phyloP scores from a whole-genome alignment of 208 protist genomes.

The Sergeia podlipaevii region DNA sequence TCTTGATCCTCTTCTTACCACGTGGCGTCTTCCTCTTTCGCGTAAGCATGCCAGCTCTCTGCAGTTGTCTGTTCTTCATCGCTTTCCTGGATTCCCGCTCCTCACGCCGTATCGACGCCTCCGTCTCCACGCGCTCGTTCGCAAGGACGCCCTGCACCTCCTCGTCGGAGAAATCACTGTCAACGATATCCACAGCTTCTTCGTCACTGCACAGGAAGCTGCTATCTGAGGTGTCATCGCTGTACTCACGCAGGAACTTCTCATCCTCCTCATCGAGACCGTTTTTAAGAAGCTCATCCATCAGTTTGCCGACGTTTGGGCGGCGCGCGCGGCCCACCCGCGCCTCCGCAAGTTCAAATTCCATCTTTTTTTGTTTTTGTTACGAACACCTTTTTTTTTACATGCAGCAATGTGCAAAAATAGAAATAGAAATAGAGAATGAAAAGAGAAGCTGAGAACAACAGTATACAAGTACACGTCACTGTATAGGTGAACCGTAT shows the following conservation, averaged over 20 bases:
- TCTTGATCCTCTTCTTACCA: constrained; percentile 1
- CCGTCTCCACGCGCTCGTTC: constrained; percentile 33
- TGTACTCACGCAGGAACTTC: constrained; percentile 33
- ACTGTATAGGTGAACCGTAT: no score
- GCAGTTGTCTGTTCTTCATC: constrained; percentile 17
- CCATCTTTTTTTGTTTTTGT: neutral
- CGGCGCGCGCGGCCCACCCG: constrained; percentile 30
- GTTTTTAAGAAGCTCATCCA: constrained; percentile 59
- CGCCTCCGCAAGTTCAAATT: constrained; percentile 31
- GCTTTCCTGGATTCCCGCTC: constrained; percentile 38
- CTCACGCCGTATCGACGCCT: constrained; percentile 40
- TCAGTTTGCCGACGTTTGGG: constrained; percentile 55
- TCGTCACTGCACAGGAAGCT: constrained; percentile 61
- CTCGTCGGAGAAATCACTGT: constrained; percentile 78
- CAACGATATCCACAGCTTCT: constrained; percentile 55
- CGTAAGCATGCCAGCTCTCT: no score
- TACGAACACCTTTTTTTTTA: neutral
- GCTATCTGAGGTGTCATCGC: constrained; percentile 49
- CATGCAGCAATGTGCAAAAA: neutral
- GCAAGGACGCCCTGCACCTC: constrained; percentile 36
- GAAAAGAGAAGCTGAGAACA: constrained; percentile 7
- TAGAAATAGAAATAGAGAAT: neutral
- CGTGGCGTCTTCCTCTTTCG: neutral
- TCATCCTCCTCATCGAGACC: constrained; percentile 73
- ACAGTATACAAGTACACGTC: no score